These are phyloP conservation scores for Dipteronia dyeriana DNA, from an alignment of 345 rosid species.

Conservation along the genomic window DNA sequence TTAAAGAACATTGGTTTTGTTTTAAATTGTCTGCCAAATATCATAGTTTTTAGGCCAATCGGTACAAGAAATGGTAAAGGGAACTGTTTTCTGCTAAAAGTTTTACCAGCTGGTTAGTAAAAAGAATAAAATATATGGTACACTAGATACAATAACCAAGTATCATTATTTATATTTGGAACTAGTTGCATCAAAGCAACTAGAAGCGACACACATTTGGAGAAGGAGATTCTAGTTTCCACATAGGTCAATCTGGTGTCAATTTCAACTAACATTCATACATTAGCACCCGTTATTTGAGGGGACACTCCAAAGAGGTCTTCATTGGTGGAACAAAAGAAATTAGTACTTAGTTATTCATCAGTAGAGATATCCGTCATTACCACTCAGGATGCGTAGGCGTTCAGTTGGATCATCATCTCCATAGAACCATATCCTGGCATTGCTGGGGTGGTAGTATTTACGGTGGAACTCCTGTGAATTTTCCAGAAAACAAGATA, in stretches of 20 bases:
- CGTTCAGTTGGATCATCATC: constrained; percentile 89
- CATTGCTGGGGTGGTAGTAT: constrained; percentile 94
- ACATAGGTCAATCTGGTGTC: background rate
- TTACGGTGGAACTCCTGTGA: constrained; percentile 85
- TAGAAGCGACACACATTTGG: background rate
- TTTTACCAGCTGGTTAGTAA: background rate
- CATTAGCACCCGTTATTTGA: background rate
- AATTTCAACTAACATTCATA: background rate
- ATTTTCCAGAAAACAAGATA: constrained; percentile 17
- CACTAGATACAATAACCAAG: background rate
- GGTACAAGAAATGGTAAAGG: background rate
- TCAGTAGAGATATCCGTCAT: constrained; percentile 9
- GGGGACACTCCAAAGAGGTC: constrained; percentile 5
- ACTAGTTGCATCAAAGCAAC: background rate
- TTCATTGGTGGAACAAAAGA: background rate
- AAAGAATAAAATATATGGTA: background rate
- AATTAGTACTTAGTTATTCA: constrained; percentile 9
- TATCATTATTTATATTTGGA: background rate
- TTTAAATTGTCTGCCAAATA: background rate
- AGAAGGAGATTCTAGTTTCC: constrained; percentile 12
- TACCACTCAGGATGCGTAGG: constrained; percentile 83
- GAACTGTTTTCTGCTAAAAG: background rate
- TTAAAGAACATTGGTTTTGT: background rate
- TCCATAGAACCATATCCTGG: constrained; percentile 97
- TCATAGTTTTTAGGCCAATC: background rate